These are phyloP conservation scores for Cyclospora cayetanensis DNA, from an alignment of 169 alveolate species.

Conservation along the genomic window DNA sequence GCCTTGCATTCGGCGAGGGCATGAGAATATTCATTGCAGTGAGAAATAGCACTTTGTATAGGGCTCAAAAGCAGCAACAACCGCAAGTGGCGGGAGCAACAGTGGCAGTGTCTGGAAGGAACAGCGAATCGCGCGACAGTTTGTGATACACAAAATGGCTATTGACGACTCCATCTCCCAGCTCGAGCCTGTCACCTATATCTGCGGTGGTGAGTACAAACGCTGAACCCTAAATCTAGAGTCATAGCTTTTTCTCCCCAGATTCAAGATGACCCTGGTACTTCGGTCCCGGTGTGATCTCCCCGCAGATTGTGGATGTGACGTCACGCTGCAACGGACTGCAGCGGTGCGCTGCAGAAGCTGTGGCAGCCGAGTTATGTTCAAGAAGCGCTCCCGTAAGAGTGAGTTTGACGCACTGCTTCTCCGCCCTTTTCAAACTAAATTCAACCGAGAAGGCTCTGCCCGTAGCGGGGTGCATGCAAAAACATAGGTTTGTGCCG, in stretches of 20 bases:
- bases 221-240: not conserved
- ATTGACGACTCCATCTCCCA: conserved; percentile 51
- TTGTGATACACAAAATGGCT: not conserved
- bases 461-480: not conserved
- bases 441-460: not conserved
- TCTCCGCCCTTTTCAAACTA: not conserved
- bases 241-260: not conserved
- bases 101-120: not conserved
- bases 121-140: no score
- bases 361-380: conserved; percentile 87
- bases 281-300: not conserved
- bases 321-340: conserved; percentile 85
- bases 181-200: conserved; percentile 61
- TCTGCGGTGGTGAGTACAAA: conserved; percentile 59
- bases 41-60: not conserved
- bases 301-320: conserved; percentile 86
- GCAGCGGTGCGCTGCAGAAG: conserved; percentile 87
- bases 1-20: not conserved
- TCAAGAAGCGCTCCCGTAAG: conserved; percentile 85
- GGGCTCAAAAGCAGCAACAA: not conserved
- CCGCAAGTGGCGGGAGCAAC: not conserved
- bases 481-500: not conserved
- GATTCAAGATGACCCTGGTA: no score
- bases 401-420: conserved; percentile 64
- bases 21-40: not conserved